phyloP scores from a whole-genome alignment of 2,329 filamentous ascomycete genomes.

The Verticillium nubilum region DNA sequence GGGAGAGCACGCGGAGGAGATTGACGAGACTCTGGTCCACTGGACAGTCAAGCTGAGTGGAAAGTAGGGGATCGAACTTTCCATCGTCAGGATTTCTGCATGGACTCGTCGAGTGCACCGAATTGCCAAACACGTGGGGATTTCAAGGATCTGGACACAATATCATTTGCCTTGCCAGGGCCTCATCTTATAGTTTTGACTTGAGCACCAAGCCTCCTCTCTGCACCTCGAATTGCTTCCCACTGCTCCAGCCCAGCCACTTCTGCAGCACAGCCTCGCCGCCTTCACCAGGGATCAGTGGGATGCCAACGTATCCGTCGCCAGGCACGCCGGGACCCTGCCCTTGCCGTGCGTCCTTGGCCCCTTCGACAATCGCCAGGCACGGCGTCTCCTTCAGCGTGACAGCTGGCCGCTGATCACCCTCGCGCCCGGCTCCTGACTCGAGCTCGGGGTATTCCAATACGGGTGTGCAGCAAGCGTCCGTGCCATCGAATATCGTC shows the following conservation, averaged over 20 bases:
- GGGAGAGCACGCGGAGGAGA: not conserved
- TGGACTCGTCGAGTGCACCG: too few relatives aligned
- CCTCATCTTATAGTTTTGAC: constrained; percentile 23
- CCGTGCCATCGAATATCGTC: constrained; percentile 76
- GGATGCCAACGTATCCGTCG: constrained; percentile 57
- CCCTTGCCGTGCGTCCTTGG: constrained; percentile 39
- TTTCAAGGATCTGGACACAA: not conserved
- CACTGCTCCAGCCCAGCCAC: constrained; percentile 76
- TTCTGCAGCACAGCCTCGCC: constrained; percentile 62
- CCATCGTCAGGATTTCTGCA: not conserved
- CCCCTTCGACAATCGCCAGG: constrained; percentile 50
- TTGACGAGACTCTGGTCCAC: not conserved
- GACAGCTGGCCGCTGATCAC: constrained; percentile 67
- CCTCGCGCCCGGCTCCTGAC: constrained; percentile 38
- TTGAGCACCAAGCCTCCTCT: constrained; percentile 55
- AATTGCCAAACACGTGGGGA: too few relatives aligned
- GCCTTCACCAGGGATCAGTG: constrained; percentile 61
- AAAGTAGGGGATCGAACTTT: not conserved
- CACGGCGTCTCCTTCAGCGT: constrained; percentile 66
- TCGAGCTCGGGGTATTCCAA: constrained; percentile 70
- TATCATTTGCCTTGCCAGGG: not conserved
- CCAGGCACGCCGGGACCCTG: constrained; percentile 63
- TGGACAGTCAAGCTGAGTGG: not conserved
- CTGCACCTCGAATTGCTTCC: constrained; percentile 62
- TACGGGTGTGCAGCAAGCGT: constrained; percentile 90